phyloP scores from a whole-genome alignment of 2,329 filamentous ascomycete species.

The Fusarium scirpi region DNA sequence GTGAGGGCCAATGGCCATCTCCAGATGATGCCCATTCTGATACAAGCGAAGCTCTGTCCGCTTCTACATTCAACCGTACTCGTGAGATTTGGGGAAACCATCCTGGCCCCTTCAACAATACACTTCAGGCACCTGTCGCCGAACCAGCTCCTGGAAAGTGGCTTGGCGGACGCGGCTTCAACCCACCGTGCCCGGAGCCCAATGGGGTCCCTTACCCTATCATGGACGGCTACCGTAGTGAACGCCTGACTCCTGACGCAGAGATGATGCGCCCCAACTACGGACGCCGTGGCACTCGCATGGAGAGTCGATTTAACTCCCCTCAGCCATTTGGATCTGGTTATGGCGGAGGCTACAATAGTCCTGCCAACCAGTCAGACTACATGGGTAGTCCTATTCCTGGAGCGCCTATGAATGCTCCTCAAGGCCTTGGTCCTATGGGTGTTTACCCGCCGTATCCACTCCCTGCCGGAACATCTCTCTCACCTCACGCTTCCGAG shows the following conservation, averaged over 20 bases:
- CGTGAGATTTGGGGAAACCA: conserved; percentile 68
- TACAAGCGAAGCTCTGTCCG: conserved; percentile 65
- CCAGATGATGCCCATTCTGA: conserved; percentile 69
- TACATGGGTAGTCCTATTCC: conserved; percentile 52
- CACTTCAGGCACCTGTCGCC: conserved; percentile 53
- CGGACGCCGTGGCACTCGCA: conserved; percentile 61
- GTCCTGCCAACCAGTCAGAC: conserved; percentile 52
- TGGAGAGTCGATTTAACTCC: conserved; percentile 58
- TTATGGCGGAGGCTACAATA: conserved; percentile 55
- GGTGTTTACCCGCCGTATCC: conserved; percentile 61
- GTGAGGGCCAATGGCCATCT: conserved; percentile 64
- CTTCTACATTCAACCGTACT: conserved; percentile 64
- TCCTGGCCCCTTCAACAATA: conserved; percentile 56
- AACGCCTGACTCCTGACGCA: conserved; percentile 62
- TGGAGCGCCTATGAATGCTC: conserved; percentile 49
- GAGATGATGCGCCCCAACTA: conserved; percentile 60
- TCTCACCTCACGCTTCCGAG: conserved; percentile 80
- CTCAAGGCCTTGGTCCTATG: conserved; percentile 54
- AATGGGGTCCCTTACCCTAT: conserved; percentile 49
- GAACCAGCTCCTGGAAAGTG: conserved; percentile 57
- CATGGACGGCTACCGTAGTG: conserved; percentile 58
- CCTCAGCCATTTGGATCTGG: conserved; percentile 51
- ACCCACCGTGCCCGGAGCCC: conserved; percentile 57
- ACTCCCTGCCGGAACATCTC: conserved; percentile 70
- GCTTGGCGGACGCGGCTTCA: conserved; percentile 58